phyloP scores from a whole-genome alignment of 768 basidiomycete genomes.

The Tulasnella calospora region DNA sequence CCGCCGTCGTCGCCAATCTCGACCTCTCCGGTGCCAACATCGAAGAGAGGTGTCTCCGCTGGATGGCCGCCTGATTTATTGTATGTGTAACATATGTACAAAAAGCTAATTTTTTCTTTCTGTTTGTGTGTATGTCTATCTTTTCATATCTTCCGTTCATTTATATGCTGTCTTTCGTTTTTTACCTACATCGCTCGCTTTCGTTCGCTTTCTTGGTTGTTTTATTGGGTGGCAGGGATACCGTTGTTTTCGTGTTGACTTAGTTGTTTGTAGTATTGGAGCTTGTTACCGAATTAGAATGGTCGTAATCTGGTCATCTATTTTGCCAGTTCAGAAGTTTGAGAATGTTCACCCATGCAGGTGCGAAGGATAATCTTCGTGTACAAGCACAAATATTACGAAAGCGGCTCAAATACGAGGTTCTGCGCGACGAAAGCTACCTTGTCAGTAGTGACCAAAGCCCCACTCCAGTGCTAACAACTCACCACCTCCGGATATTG shows the following conservation, averaged over 20 bases:
- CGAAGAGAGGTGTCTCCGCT: constrained; percentile 3
- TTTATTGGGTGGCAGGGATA: background rate
- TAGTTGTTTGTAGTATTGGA: background rate
- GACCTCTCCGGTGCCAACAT: constrained; percentile 5
- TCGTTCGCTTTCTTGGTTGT: background rate
- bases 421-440: too few species aligned
- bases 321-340: too few species aligned
- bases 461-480: too few species aligned
- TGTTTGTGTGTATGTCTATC: background rate
- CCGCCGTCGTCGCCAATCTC: constrained; percentile 6
- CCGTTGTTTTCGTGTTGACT: background rate
- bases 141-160: background rate
- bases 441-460: too few species aligned
- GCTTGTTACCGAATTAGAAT: background rate
- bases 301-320: background rate
- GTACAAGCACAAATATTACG: too few species aligned
- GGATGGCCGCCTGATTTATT: constrained; percentile 7
- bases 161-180: constrained; percentile 2
- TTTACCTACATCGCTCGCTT: background rate
- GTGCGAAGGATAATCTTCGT: too few species aligned
- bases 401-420: too few species aligned
- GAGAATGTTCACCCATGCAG: too few species aligned
- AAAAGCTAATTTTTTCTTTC: background rate
- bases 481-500: too few species aligned
- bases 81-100: background rate